Conservation (phyloP, 441 rosid species). For the Euphorbia celastroides region DNA sequence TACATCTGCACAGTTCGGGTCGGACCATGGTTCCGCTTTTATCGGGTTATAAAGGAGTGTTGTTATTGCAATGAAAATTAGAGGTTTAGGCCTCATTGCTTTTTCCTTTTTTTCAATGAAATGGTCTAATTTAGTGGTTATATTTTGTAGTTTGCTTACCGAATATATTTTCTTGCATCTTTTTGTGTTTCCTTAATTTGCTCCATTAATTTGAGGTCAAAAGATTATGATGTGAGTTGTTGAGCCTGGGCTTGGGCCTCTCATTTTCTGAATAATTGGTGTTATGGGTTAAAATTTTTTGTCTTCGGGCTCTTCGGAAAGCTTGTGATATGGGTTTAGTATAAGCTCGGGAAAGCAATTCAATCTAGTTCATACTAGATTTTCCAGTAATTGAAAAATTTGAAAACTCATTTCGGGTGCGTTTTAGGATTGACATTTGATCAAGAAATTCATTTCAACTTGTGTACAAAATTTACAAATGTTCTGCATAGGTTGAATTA, state of each 20-base stretch:
- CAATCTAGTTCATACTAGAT: too few species aligned
- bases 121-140: background rate
- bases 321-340: too few species aligned
- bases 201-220: background rate
- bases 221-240: background rate
- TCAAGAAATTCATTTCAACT: too few species aligned
- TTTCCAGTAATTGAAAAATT: too few species aligned
- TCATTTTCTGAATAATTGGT: background rate
- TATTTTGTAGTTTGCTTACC: background rate
- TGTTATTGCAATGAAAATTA: background rate
- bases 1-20: constrained; percentile 7
- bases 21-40: background rate
- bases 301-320: too few species aligned
- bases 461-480: too few species aligned
- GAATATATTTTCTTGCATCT: background rate
- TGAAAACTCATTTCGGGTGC: too few species aligned
- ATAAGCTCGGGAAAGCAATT: too few species aligned
- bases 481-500: too few species aligned
- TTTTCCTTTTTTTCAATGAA: background rate
- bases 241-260: background rate
- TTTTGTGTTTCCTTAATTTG: background rate
- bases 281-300: background rate
- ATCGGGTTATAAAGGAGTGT: background rate
- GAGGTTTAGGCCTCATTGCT: background rate
- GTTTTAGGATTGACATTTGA: too few species aligned